phyloP scores from a whole-genome alignment of 129 eudicot genomes.

The Kitagawia praeruptora region DNA sequence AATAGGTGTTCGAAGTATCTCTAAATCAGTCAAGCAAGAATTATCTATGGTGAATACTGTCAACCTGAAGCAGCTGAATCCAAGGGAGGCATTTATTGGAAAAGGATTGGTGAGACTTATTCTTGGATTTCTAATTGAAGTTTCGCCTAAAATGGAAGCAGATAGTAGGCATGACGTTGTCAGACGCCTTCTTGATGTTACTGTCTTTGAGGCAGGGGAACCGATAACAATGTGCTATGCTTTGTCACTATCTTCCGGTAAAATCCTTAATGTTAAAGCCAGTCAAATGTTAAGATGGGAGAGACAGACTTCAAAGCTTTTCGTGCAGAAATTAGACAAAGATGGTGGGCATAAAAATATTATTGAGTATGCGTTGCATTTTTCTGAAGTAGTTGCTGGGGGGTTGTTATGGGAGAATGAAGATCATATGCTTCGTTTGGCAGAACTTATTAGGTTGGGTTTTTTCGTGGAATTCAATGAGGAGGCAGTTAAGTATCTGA shows the following conservation, averaged over 20 bases:
- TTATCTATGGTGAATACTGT: conserved; percentile 12
- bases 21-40: conserved; percentile 29
- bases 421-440: conserved; percentile 25
- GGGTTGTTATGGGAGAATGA: conserved; percentile 55
- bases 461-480: conserved; percentile 48
- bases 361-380: conserved; percentile 39
- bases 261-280: conserved; percentile 17
- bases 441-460: conserved; percentile 46
- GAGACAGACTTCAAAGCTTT: conserved; percentile 26
- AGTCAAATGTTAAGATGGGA: conserved; percentile 52
- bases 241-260: conserved; percentile 26
- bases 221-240: conserved; percentile 26
- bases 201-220: conserved; percentile 17
- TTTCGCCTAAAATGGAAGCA: conserved; percentile 19
- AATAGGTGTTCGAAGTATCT: conserved; percentile 37
- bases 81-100: conserved; percentile 12
- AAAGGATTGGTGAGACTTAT: conserved; percentile 38
- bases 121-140: conserved; percentile 42
- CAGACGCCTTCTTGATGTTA: conserved; percentile 21
- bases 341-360: conserved; percentile 18
- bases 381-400: conserved; percentile 34
- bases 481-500: conserved; percentile 37
- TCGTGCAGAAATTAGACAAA: conserved; percentile 26
- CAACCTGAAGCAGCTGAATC: conserved; percentile 1
- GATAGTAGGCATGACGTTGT: conserved; percentile 32